These are phyloP conservation scores for Acanthamoeba comandoni DNA, from an alignment of 208 protist genomes.

Conservation along the genomic window DNA sequence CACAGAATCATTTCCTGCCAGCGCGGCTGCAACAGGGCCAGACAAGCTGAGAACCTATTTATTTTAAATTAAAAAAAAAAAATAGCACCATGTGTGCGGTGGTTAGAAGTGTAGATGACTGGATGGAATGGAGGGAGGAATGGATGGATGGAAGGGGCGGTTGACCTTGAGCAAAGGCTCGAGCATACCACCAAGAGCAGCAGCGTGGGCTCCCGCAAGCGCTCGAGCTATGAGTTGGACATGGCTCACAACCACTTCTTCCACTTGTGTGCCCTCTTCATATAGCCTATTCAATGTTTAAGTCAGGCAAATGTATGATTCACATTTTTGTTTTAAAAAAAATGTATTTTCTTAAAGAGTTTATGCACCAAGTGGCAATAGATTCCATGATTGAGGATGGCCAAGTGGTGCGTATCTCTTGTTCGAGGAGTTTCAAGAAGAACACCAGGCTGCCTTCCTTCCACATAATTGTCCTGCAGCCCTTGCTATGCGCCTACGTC, in stretches of 20 bases:
- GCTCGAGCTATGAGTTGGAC: conserved; percentile 24
- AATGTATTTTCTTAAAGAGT: background rate
- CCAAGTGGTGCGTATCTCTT: conserved; percentile 41
- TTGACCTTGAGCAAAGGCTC: conserved; percentile 65
- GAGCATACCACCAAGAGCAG: conserved; percentile 26
- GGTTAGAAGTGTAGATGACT: too few relatives aligned
- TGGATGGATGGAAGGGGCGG: too few relatives aligned
- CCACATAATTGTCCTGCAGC: conserved; percentile 2
- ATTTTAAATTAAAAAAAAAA: too few relatives aligned
- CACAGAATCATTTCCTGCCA: conserved; percentile 26
- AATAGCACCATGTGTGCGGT: too few relatives aligned
- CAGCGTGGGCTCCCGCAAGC: conserved; percentile 37
- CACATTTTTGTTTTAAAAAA: background rate
- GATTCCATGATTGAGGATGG: conserved; percentile 55
- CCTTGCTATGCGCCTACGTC: conserved; percentile 9
- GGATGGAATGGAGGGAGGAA: too few relatives aligned
- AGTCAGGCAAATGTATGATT: too few relatives aligned
- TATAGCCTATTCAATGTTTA: background rate
- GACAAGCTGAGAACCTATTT: conserved; percentile 28
- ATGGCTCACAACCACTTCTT: background rate
- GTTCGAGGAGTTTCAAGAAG: conserved; percentile 40
- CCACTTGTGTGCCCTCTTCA: background rate
- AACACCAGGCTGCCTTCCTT: conserved; percentile 11
- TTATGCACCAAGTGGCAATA: conserved; percentile 2
- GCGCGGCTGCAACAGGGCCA: background rate